phyloP scores from a whole-genome alignment of 306 rosid genomes.

The Malus orientalis region DNA sequence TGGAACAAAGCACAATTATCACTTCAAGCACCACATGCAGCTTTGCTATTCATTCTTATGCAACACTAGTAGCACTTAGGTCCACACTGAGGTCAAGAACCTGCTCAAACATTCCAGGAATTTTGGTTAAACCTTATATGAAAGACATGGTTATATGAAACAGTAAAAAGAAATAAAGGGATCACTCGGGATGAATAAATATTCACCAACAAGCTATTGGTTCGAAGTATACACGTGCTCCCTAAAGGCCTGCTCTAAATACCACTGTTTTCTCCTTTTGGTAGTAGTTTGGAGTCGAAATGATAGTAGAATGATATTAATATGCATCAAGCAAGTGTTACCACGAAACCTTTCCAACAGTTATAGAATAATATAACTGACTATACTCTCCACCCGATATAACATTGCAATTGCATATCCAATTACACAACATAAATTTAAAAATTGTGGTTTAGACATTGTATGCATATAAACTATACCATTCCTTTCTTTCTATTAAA shows the following conservation, averaged over 20 bases:
- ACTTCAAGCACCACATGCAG: background rate
- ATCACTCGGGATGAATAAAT: background rate
- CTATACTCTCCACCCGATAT: background rate
- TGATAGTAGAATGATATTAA: background rate
- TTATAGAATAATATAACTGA: background rate
- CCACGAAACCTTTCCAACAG: background rate
- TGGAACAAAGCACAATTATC: background rate
- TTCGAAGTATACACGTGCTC: background rate
- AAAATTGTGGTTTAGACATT: background rate
- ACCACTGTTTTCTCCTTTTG: background rate
- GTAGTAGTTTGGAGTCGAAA: background rate
- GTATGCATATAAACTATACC: background rate
- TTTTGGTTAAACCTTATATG: background rate
- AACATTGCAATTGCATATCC: conserved; percentile 33
- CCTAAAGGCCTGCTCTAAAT: background rate
- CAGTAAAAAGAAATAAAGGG: background rate
- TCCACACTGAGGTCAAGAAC: conserved; percentile 85
- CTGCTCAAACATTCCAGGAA: conserved; percentile 26
- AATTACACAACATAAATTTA: background rate
- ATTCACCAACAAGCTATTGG: background rate
- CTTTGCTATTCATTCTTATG: conserved; percentile 53
- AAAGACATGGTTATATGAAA: background rate
- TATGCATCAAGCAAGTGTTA: background rate
- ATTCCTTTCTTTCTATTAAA: too few relatives aligned
- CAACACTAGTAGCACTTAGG: conserved; percentile 83